Evolutionary conservation across 768 basidiomycete genomes (phyloP), one percentile per base, ranked within the genome.

Genomic region (Tricholoma matsutake): DNA sequence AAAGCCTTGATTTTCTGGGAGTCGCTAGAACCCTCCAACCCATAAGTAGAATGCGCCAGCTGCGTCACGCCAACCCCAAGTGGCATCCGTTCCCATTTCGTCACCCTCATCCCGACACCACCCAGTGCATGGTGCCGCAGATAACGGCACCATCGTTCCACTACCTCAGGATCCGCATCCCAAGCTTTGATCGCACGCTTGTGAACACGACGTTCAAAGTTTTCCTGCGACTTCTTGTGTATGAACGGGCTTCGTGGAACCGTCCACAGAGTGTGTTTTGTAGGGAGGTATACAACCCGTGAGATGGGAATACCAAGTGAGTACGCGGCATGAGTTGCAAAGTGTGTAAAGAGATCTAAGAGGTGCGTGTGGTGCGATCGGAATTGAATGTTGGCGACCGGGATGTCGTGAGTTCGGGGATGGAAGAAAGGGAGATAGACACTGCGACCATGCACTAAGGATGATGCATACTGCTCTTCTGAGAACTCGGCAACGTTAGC

Each of bases 161-260:
- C 80, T 5, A 93, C 86, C 65, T 87, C 85, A 3, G 83, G 77
- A 68, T 95, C 82, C 16, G 94, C 86, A 73, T 98, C 96, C 82
- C 85, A 98, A 0, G 94, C 91, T 74, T 94, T 96, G 75, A 98
- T 86, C 39, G 83, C 83, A 10, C 96, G 84, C 69, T 91, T 92
- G 70, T 96, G 91, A 57, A 88, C 87, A 67, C 79, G 83, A 28
- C 92, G 79, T 72, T 94, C 89, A 72, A 96, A 98, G 75, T 98
- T 98, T 78, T 98, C 95, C 74, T 98, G 95, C 16, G 83, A 78
- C 75, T 96, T 97, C 71, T 98, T 98, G 73, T 96, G 89, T 5
- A 85, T 87, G 70, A 98, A 98, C 9, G 96, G 96, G 3, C 86
- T 83, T 35, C 88, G 84, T 8, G 83, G 80, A 16, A 97, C 95